These are phyloP conservation scores for Picochlorum sp. DNA, from an alignment of 139 green algal genomes.

Conservation along the genomic window DNA sequence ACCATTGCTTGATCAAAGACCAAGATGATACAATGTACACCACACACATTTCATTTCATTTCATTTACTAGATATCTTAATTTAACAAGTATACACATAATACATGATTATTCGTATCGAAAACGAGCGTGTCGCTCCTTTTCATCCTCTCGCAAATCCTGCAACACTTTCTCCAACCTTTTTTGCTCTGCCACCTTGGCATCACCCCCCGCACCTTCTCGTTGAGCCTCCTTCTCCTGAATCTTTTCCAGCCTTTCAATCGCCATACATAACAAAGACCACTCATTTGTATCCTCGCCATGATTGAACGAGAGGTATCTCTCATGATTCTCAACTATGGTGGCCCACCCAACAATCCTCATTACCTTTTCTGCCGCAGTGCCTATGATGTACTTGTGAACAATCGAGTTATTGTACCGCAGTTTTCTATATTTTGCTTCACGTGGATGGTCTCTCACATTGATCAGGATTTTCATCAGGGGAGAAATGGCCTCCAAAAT, in stretches of 20 bases:
- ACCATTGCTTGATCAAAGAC: too few relatives aligned
- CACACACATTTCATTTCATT: too few relatives aligned
- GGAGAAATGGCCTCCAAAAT: slow-evolving; percentile 16
- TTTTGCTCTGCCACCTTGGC: background rate
- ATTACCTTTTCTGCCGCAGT: background rate
- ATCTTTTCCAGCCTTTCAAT: slow-evolving; percentile 22
- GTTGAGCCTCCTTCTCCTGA: slow-evolving; percentile 4
- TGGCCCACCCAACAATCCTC: background rate
- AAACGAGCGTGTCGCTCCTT: slow-evolving; percentile 6
- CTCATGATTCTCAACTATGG: slow-evolving; percentile 37
- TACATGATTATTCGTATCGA: background rate
- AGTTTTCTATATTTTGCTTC: slow-evolving; percentile 43
- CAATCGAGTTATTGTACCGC: background rate
- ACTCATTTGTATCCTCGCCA: slow-evolving; percentile 15
- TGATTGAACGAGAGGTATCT: slow-evolving; percentile 47
- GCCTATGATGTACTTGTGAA: background rate
- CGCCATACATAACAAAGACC: slow-evolving; percentile 23
- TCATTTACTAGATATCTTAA: background rate
- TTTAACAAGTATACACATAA: background rate
- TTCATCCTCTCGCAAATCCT: slow-evolving; percentile 7
- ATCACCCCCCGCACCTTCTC: slow-evolving; percentile 5
- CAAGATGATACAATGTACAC: too few relatives aligned
- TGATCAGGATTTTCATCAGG: slow-evolving; percentile 35
- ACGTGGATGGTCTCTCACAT: slow-evolving; percentile 35
- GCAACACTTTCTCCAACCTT: background rate